phyloP scores from a whole-genome alignment of 2,329 filamentous ascomycete species.

The Ceratocystis alfenasii region DNA sequence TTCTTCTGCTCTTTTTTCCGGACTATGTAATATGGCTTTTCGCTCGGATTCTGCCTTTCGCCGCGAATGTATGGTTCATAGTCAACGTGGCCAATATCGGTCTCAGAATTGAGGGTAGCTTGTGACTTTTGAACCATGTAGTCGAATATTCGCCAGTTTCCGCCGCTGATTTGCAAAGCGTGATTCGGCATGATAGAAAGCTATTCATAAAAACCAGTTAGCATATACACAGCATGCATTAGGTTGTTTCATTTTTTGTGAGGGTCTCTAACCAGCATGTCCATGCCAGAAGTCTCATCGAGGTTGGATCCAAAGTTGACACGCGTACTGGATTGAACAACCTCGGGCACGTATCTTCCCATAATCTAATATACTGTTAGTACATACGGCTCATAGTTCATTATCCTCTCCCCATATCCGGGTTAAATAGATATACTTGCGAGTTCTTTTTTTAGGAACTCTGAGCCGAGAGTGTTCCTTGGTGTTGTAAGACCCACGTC shows the following conservation, averaged over 20 bases:
- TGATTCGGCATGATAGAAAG: conserved; percentile 83
- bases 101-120: conserved; percentile 52
- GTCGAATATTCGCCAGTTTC: conserved; percentile 93
- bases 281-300: conserved; percentile 72
- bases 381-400: neutral
- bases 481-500: conserved; percentile 54
- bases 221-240: neutral
- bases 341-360: conserved; percentile 57
- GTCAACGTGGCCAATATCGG: conserved; percentile 50
- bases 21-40: neutral
- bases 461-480: conserved; percentile 59
- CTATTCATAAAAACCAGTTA: conserved; percentile 25
- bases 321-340: conserved; percentile 80
- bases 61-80: neutral
- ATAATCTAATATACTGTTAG: conserved; percentile 38
- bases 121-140: conserved; percentile 57
- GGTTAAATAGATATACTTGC: conserved; percentile 27
- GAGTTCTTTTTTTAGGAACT: conserved; percentile 56
- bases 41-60: neutral
- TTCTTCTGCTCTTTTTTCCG: neutral
- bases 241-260: neutral
- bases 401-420: no score
- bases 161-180: conserved; percentile 64
- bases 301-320: conserved; percentile 94
- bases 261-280: conserved; percentile 52